Evolutionary conservation across 306 rosid species (phyloP).

Genomic region (Comarum palustre): DNA sequence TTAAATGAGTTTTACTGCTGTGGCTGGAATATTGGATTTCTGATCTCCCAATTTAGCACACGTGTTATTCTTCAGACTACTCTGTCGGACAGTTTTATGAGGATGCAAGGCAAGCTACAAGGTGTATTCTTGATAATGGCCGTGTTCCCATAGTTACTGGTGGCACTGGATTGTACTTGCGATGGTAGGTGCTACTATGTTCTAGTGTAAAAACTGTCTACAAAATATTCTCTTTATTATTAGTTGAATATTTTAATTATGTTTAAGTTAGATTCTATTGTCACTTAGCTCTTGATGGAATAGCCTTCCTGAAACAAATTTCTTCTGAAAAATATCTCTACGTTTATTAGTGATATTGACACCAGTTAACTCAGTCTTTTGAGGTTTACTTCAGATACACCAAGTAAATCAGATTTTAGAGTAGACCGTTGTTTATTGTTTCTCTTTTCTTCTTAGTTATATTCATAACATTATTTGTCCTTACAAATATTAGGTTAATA

Average conservation of each 20-base stretch:
- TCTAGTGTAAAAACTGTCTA: not conserved
- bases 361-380: conserved; percentile 1
- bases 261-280: not conserved
- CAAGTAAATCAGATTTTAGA: not conserved
- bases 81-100: conserved; percentile 90
- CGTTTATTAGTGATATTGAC: not conserved
- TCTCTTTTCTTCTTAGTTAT: not conserved
- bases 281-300: not conserved
- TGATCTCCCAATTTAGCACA: conserved; percentile 25
- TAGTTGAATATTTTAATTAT: not conserved
- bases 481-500: conserved; percentile 54
- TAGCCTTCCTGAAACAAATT: not conserved
- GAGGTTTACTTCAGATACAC: not conserved
- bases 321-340: not conserved
- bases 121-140: conserved; percentile 63
- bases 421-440: not conserved
- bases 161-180: conserved; percentile 89
- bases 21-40: conserved; percentile 13
- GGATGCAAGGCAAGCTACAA: conserved; percentile 85
- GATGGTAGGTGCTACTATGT: conserved; percentile 57
- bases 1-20: conserved; percentile 17
- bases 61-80: conserved; percentile 65
- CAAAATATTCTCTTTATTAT: not conserved
- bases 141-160: conserved; percentile 88
- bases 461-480: conserved; percentile 11